Percentiles rank a stretch among this genome's conserved stretches.
These are phyloP conservation scores for Ganoderma sinense DNA, from an alignment of 1,284 basidiomycete species.

Conservation along the genomic window DNA sequence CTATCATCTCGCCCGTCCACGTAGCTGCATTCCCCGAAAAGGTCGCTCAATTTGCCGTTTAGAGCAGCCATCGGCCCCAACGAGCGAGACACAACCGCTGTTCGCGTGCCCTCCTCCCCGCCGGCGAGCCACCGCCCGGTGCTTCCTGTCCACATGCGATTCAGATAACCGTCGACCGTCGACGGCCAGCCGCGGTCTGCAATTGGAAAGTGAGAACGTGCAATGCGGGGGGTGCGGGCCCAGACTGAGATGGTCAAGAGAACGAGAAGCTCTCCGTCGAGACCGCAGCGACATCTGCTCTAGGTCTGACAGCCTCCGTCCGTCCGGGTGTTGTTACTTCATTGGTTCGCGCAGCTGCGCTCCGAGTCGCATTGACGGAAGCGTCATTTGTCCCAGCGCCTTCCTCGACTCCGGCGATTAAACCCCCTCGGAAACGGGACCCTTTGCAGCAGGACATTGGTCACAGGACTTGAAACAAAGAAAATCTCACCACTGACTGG, in stretches of 20 bases:
- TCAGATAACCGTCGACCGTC: background rate
- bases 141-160: background rate
- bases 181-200: background rate
- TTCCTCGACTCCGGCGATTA: background rate
- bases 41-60: background rate
- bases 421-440: background rate
- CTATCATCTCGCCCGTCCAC: background rate
- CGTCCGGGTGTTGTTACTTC: background rate
- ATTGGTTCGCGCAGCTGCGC: background rate
- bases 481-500: background rate
- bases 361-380: background rate
- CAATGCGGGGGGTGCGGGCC: background rate
- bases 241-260: background rate
- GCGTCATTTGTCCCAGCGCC: background rate
- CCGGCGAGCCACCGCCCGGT: background rate
- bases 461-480: background rate
- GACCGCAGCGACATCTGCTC: background rate
- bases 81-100: background rate
- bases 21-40: background rate
- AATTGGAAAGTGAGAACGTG: background rate
- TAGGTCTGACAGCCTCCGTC: background rate
- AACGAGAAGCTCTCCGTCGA: constrained; percentile 1
- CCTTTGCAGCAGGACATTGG: background rate
- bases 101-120: background rate
- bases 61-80: background rate